Evolutionary conservation across 1,284 basidiomycete genomes (phyloP).

Genomic region (Ceratobasidium sp.): DNA sequence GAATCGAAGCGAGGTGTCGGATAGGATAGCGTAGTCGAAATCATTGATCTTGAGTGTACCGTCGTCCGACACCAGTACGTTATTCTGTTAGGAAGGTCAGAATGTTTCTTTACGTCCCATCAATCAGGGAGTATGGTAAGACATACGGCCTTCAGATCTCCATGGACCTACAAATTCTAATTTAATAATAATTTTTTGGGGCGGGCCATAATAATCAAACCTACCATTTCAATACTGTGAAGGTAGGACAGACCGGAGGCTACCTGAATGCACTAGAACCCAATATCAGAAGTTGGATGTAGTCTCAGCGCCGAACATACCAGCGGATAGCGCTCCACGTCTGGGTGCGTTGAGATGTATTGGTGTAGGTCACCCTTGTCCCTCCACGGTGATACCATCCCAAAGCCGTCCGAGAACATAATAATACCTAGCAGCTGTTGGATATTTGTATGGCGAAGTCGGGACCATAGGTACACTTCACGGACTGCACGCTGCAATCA

Average conservation of each 20-base stretch:
- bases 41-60: background rate
- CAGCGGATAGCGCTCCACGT: background rate
- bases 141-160: slow-evolving; percentile 4
- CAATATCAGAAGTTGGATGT: background rate
- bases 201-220: no score
- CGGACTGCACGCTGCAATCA: background rate
- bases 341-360: background rate
- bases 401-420: background rate
- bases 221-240: background rate
- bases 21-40: background rate
- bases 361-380: background rate
- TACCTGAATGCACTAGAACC: background rate
- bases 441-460: background rate
- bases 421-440: background rate
- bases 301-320: background rate
- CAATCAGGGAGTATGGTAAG: no score
- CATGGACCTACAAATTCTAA: no score
- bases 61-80: background rate
- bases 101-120: no score
- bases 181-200: no score
- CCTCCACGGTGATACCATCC: slow-evolving; percentile 6
- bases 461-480: slow-evolving; percentile 10
- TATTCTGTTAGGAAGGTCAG: background rate
- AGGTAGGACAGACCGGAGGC: background rate
- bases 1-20: background rate